Percentiles rank a stretch among this genome's conserved stretches.
These are phyloP conservation scores for Xylaria sp. DNA, from an alignment of 495 filamentous ascomycete genomes.

Conservation along the genomic window DNA sequence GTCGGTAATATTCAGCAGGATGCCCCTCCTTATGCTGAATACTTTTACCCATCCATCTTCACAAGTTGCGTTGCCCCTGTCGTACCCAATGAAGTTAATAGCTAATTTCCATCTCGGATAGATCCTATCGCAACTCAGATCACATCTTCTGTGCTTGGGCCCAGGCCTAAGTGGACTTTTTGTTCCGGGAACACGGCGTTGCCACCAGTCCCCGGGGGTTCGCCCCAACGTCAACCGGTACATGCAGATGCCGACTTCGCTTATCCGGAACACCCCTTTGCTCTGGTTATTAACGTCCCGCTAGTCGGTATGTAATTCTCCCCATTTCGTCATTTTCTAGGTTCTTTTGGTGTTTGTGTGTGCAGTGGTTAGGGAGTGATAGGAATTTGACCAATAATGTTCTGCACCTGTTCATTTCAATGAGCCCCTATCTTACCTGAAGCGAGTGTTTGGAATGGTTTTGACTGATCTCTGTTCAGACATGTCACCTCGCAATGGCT, in stretches of 20 bases:
- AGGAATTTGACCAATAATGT: not conserved
- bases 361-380: not conserved
- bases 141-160: slow-evolving; percentile 57
- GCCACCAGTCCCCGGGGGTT: slow-evolving; percentile 47
- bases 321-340: not conserved
- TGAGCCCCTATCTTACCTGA: not conserved
- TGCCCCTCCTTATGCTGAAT: slow-evolving; percentile 50
- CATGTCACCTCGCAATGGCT: slow-evolving; percentile 62
- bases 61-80: slow-evolving; percentile 41
- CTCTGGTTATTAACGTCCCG: slow-evolving; percentile 62
- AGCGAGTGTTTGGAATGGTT: not conserved
- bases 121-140: slow-evolving; percentile 59
- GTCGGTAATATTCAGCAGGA: slow-evolving; percentile 64
- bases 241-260: slow-evolving; percentile 66
- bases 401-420: not conserved
- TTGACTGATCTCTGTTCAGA: slow-evolving; percentile 13
- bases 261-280: slow-evolving; percentile 62
- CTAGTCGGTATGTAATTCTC: slow-evolving; percentile 43
- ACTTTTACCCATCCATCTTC: slow-evolving; percentile 52
- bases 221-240: slow-evolving; percentile 55
- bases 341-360: not conserved
- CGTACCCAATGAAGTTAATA: slow-evolving; percentile 4
- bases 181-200: slow-evolving; percentile 62
- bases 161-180: slow-evolving; percentile 56
- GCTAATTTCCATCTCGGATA: slow-evolving; percentile 25